Conservation (phyloP, 371 early-diverging fungal genomes). For the Rhizomucor miehei region DNA sequence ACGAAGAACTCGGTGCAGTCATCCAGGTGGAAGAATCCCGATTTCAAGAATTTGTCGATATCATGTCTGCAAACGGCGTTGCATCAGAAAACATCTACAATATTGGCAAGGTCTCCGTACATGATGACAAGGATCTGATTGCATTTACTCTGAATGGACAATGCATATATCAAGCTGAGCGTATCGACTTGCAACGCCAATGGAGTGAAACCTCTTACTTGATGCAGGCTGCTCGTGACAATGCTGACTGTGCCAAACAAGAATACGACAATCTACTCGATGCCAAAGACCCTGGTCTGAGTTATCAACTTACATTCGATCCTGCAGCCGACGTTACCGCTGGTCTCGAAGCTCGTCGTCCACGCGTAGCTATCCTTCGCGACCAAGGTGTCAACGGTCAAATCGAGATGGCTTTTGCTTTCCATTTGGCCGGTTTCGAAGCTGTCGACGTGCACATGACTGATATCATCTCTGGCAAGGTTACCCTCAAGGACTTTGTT, state of each 20-base stretch:
- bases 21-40: slow-evolving; percentile 75
- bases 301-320: slow-evolving; percentile 75
- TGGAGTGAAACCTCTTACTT: slow-evolving; percentile 92
- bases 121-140: slow-evolving; percentile 46
- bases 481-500: slow-evolving; percentile 67
- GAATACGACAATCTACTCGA: slow-evolving; percentile 77
- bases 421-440: slow-evolving; percentile 88
- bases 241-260: slow-evolving; percentile 81
- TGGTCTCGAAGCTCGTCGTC: slow-evolving; percentile 34
- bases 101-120: slow-evolving; percentile 60
- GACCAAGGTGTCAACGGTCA: slow-evolving; percentile 97
- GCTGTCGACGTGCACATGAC: slow-evolving; percentile 97
- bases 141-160: slow-evolving; percentile 37
- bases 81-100: slow-evolving; percentile 53
- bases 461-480: slow-evolving; percentile 78
- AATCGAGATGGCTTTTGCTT: slow-evolving; percentile 92
- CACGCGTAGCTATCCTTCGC: slow-evolving; percentile 90
- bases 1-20: slow-evolving; percentile 96
- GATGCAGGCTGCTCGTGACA: slow-evolving; percentile 89
- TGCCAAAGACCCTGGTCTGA: slow-evolving; percentile 73
- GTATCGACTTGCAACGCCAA: slow-evolving; percentile 69
- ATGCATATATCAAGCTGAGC: slow-evolving; percentile 44
- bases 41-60: slow-evolving; percentile 50
- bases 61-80: slow-evolving; percentile 55
- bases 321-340: slow-evolving; percentile 50